Evolutionary conservation across 352 stramenopile species (phyloP).

Genomic region (Pythium rishiriense): DNA sequence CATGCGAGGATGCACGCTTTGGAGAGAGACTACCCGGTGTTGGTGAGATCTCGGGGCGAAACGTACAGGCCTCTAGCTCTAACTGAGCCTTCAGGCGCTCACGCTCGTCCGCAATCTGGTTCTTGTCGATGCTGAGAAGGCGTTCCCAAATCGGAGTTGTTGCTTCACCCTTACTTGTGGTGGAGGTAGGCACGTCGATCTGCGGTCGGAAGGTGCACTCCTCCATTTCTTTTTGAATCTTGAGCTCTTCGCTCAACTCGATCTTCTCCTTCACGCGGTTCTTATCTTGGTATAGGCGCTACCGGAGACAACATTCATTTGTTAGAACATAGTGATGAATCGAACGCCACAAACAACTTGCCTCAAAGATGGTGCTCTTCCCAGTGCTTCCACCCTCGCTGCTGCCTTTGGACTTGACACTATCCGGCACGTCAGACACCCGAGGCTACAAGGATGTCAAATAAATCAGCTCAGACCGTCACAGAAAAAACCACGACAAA

Average conservation of each 20-base stretch:
- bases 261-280: conserved; percentile 81
- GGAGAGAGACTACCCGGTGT: conserved; percentile 41
- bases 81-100: conserved; percentile 70
- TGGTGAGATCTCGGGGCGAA: conserved; percentile 77
- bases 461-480: background rate
- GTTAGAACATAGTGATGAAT: background rate
- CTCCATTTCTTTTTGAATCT: conserved; percentile 72
- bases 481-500: background rate
- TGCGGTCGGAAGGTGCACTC: conserved; percentile 80
- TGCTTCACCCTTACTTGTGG: conserved; percentile 34
- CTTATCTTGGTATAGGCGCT: conserved; percentile 83
- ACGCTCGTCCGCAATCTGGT: conserved; percentile 74
- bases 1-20: conserved; percentile 36
- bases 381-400: conserved; percentile 49
- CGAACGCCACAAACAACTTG: conserved; percentile 22
- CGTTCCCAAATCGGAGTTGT: conserved; percentile 71
- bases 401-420: conserved; percentile 61
- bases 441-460: conserved; percentile 43
- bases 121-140: conserved; percentile 75
- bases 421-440: conserved; percentile 51
- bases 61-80: conserved; percentile 79
- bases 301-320: background rate
- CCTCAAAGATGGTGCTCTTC: conserved; percentile 82
- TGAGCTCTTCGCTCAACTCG: conserved; percentile 63
- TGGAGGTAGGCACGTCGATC: conserved; percentile 42